Evolutionary conservation across 2,329 filamentous ascomycete species (phyloP).

Genomic region (Sclerotinia nivalis): DNA sequence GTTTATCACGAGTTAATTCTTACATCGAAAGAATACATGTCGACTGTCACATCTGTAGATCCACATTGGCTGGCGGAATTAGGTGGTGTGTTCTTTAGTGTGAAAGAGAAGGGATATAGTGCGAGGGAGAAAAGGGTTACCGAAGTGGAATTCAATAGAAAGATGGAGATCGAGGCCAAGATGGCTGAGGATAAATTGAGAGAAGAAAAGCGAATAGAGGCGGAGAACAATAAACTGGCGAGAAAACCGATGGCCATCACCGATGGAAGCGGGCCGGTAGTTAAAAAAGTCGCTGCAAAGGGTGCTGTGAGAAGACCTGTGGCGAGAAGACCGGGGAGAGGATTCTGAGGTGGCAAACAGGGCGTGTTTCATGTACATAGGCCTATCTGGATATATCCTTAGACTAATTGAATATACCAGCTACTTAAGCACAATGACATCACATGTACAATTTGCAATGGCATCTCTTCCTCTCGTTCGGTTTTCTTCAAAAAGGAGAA

Average conservation of each 20-base stretch:
- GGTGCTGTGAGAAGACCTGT: conserved; percentile 24
- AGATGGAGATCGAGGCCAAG: conserved; percentile 89
- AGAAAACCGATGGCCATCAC: conserved; percentile 43
- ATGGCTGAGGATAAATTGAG: conserved; percentile 83
- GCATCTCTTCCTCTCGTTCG: not conserved
- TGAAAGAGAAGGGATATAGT: conserved; percentile 97
- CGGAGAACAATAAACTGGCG: conserved; percentile 50
- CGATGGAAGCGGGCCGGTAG: conserved; percentile 10
- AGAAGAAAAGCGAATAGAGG: conserved; percentile 58
- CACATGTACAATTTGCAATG: not conserved
- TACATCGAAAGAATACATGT: conserved; percentile 97
- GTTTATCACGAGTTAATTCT: conserved; percentile 98
- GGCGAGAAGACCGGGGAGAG: conserved; percentile 22
- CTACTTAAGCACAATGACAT: not conserved
- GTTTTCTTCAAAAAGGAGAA: no score
- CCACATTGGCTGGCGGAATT: conserved; percentile 96
- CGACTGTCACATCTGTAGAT: conserved; percentile 92
- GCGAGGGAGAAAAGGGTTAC: conserved; percentile 81
- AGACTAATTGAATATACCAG: conserved; percentile 10
- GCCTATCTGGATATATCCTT: not conserved
- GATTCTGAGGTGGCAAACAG: conserved; percentile 16
- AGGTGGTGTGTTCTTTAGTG: conserved; percentile 93
- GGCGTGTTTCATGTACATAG: not conserved
- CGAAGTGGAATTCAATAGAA: conserved; percentile 87
- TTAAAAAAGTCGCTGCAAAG: conserved; percentile 23